A percentile compares a stretch with the other conserved stretches of the same genome.
These are phyloP conservation scores for Linnemannia hyalina DNA, from an alignment of 192 early-diverging fungal species.

Conservation along the genomic window DNA sequence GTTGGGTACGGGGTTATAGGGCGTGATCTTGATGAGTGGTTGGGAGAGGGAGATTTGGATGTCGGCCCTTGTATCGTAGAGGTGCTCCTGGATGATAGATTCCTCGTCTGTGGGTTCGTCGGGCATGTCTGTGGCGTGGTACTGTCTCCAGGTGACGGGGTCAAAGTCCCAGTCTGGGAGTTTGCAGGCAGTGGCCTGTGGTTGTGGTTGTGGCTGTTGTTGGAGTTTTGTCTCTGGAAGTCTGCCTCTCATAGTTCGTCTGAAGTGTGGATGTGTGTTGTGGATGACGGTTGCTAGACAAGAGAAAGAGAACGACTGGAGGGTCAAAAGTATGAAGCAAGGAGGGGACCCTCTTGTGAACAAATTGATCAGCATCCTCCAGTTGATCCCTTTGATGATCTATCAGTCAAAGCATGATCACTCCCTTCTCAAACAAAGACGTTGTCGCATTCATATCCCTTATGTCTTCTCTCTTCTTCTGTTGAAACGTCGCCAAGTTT, in stretches of 20 bases:
- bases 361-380: too few species aligned
- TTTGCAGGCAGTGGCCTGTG: background rate
- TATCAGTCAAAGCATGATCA: too few species aligned
- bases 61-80: background rate
- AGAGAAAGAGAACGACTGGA: background rate
- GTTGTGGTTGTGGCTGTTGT: background rate
- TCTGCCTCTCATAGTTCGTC: slow-evolving; percentile 16
- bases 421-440: too few species aligned
- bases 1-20: background rate
- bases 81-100: background rate
- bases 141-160: background rate
- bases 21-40: background rate
- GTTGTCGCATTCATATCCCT: too few species aligned
- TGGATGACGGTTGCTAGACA: background rate
- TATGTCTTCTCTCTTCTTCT: too few species aligned
- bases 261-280: background rate
- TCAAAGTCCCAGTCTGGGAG: background rate
- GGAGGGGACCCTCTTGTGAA: too few species aligned
- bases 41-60: background rate
- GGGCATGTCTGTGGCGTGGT: background rate
- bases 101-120: slow-evolving; percentile 12
- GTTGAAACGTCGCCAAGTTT: too few species aligned
- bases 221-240: background rate
- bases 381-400: too few species aligned
- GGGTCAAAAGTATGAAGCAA: too few species aligned